Percentiles rank a stretch among this genome's conserved stretches.
These are phyloP conservation scores for Stropharia rugosoannulata DNA, from an alignment of 768 basidiomycete species.

Conservation along the genomic window DNA sequence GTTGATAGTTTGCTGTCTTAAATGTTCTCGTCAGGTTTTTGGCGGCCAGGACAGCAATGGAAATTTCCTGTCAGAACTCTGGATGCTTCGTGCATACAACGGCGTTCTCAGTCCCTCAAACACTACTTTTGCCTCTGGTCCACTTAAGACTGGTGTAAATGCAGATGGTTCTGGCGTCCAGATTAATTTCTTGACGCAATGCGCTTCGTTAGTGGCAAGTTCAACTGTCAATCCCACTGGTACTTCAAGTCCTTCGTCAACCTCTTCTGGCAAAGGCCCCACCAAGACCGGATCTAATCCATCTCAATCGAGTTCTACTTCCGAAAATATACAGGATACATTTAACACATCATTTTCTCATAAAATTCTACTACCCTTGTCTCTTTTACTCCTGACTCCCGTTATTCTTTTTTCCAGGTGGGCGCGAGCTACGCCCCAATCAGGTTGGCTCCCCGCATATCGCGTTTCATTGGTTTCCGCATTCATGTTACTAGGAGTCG, in stretches of 20 bases:
- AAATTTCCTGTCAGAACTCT: slow-evolving; percentile 69
- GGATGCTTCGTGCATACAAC: slow-evolving; percentile 75
- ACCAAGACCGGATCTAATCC: slow-evolving; percentile 18
- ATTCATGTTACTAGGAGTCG: slow-evolving; percentile 38
- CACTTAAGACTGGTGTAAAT: slow-evolving; percentile 57
- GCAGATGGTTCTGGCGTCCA: slow-evolving; percentile 71
- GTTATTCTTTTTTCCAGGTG: slow-evolving; percentile 36
- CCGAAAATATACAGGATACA: slow-evolving; percentile 1
- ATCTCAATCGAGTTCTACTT: slow-evolving; percentile 20
- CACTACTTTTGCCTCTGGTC: slow-evolving; percentile 62
- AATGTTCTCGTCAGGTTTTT: slow-evolving; percentile 44
- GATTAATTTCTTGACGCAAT: slow-evolving; percentile 56
- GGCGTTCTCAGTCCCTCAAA: slow-evolving; percentile 56
- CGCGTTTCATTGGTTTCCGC: slow-evolving; percentile 28
- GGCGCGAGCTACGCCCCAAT: slow-evolving; percentile 7
- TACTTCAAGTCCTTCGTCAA: neutral
- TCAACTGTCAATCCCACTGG: slow-evolving; percentile 4
- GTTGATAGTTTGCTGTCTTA: neutral
- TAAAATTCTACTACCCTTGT: slow-evolving; percentile 45
- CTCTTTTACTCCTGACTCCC: slow-evolving; percentile 37
- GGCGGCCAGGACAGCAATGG: slow-evolving; percentile 72
- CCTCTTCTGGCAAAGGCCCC: neutral
- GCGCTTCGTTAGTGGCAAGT: slow-evolving; percentile 41
- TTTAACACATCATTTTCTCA: slow-evolving; percentile 41
- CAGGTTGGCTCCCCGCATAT: slow-evolving; percentile 5